A percentile compares a stretch with the other conserved stretches of the same genome.
These are phyloP conservation scores for Colletotrichum tamarilloi DNA, from an alignment of 2,329 filamentous ascomycete genomes.

Conservation along the genomic window DNA sequence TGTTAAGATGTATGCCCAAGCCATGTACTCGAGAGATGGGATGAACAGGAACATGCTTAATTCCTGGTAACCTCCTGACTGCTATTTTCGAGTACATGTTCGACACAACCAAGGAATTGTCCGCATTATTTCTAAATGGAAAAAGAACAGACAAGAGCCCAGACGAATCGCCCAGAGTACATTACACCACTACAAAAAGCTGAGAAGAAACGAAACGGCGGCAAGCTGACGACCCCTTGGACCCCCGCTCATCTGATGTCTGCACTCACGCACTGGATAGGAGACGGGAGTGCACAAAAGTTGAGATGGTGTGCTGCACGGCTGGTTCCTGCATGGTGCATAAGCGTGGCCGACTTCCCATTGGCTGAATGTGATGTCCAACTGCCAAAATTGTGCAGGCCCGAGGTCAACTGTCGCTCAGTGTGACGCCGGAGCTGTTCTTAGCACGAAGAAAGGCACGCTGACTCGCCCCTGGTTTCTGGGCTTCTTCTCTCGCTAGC, in stretches of 20 bases:
- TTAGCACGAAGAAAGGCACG: constrained; percentile 8
- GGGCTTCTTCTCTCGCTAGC: constrained; percentile 17
- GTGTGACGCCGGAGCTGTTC: constrained; percentile 25
- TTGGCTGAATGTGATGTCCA: constrained; percentile 1
- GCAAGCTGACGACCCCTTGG: constrained; percentile 9
- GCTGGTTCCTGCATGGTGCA: constrained; percentile 31
- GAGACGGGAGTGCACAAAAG: constrained; percentile 25
- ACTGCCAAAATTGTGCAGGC: constrained; percentile 24
- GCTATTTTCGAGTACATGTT: constrained; percentile 15
- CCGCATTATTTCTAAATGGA: background rate
- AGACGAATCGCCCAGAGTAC: background rate
- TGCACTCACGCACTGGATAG: constrained; percentile 23
- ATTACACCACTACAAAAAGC: background rate
- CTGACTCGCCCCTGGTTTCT: constrained; percentile 21
- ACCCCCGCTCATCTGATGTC: constrained; percentile 7
- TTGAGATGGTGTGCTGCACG: constrained; percentile 20
- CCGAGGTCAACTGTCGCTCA: constrained; percentile 5
- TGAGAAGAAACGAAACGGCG: constrained; percentile 25
- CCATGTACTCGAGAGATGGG: constrained; percentile 1
- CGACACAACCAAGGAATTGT: background rate
- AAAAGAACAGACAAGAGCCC: constrained; percentile 11
- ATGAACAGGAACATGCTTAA: constrained; percentile 18
- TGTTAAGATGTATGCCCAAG: background rate
- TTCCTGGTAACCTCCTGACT: background rate
- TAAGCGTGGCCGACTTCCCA: background rate